Evolutionary conservation across 352 stramenopile species (phyloP).

Genomic region (Phytophthora citrophthora): DNA sequence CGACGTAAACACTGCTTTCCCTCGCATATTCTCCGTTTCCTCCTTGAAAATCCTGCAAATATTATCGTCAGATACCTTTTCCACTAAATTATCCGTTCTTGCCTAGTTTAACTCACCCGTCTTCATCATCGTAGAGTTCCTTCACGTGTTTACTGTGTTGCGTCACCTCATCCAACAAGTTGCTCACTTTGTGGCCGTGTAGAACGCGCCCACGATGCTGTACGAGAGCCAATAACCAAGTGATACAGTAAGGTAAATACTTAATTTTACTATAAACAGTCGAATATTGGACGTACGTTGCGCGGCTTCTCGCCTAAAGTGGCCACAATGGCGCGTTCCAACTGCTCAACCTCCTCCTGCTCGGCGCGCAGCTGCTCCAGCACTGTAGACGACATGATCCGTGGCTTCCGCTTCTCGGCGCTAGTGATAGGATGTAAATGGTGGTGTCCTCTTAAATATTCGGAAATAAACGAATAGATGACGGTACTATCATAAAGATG

Average conservation of each 20-base stretch:
- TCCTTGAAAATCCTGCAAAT: conserved; percentile 68
- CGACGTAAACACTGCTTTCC: conserved; percentile 82
- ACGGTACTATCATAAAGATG: conserved; percentile 23
- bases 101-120: conserved; percentile 53
- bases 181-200: conserved; percentile 87
- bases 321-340: conserved; percentile 74
- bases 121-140: conserved; percentile 85
- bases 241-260: background rate
- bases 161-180: conserved; percentile 75
- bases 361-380: conserved; percentile 84
- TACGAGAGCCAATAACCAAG: conserved; percentile 5
- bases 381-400: conserved; percentile 83
- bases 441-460: background rate
- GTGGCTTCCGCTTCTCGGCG: background rate
- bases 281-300: conserved; percentile 57
- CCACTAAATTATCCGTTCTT: background rate
- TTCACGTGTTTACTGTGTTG: conserved; percentile 73
- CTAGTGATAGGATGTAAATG: conserved; percentile 11
- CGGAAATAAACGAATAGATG: conserved; percentile 23
- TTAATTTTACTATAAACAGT: no score
- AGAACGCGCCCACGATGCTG: conserved; percentile 82
- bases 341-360: conserved; percentile 82
- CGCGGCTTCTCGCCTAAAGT: conserved; percentile 82
- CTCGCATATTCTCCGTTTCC: conserved; percentile 82
- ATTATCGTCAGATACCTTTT: no score